Evolutionary conservation across 768 basidiomycete species (phyloP), one percentile per base, ranked within the genome.

Genomic region (Suillus alpinus): DNA sequence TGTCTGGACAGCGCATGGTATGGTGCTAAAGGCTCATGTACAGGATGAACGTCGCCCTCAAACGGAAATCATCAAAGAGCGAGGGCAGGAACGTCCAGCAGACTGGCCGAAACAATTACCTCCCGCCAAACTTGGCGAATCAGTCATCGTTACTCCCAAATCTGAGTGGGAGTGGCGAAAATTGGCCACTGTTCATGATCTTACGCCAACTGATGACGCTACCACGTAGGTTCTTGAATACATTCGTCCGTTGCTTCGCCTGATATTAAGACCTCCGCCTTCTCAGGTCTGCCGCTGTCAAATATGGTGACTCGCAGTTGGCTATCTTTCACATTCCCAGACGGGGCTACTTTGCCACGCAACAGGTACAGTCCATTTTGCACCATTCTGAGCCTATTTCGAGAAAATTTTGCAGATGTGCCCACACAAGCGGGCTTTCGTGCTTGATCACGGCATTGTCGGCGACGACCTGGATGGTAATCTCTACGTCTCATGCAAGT

Each of bases 371-470:
- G 29, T 58, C 10, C 16, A 55, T 29, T 29, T 29, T 8, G 16
- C 10, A 10, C 53, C 23, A n/a, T 41, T 37, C 34, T 18, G 36
- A 51, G 57, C 49, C 56, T 6, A 18, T 41, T 34, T 10, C 0
- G 18, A 23, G 6, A 56, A 34, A 18, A 10, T 14, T 1, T 23
- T 58, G 29, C 26, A 79, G 78, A 78, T 78, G 80, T 77, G 76
- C 60, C 77, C 79, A 1, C 79, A 83, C 64, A 79, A 78, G 65
- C 80, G 83, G 4, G 87, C 89, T 0, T 88, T 89, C 65, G 86
- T 90, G 9, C 83, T 91, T 9, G 85, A 85, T 34, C 84, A 89
- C 61, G 86, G 86, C 18, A 81, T 92, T 57, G 75, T 92, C 9
- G 87, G 87, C 0, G 87, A 89, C 65, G 85, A 86, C 55, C 69